Conservation (phyloP, 495 filamentous ascomycete genomes). For the Neurospora africana region DNA sequence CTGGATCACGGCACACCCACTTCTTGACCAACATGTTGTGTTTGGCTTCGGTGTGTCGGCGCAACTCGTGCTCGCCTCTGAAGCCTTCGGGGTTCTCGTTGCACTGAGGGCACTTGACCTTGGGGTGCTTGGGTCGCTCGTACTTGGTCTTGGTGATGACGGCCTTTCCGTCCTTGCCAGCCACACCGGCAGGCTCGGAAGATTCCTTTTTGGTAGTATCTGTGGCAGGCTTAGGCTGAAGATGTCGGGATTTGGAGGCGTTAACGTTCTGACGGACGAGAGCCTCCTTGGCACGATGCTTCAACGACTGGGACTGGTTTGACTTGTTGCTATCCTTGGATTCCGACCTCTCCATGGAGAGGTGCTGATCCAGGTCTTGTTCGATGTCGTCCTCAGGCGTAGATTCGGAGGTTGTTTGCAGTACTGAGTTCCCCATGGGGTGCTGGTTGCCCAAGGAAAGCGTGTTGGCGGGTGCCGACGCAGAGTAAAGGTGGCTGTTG, state of each 20-base stretch:
- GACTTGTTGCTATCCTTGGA: conserved; percentile 35
- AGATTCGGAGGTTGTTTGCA: conserved; percentile 19
- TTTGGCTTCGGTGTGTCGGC: conserved; percentile 71
- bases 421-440: conserved; percentile 27
- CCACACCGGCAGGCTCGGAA: conserved; percentile 8
- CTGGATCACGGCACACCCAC: conserved; percentile 56
- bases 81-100: conserved; percentile 75
- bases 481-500: conserved; percentile 12
- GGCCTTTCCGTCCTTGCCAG: conserved; percentile 32
- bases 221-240: conserved; percentile 31
- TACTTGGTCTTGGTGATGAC: conserved; percentile 60
- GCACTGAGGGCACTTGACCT: conserved; percentile 66
- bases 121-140: conserved; percentile 62
- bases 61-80: conserved; percentile 86
- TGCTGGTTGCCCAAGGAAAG: conserved; percentile 14
- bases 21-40: conserved; percentile 67
- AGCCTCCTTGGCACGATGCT: conserved; percentile 33
- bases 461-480: conserved; percentile 20
- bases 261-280: conserved; percentile 25
- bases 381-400: conserved; percentile 4
- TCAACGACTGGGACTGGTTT: conserved; percentile 29
- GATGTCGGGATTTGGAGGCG: conserved; percentile 19
- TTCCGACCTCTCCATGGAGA: conserved; percentile 33
- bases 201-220: conserved; percentile 13
- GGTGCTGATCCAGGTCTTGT: conserved; percentile 10